Evolutionary conservation across 148 eudicot genomes (phyloP).

Genomic region (Cornus kousa): DNA sequence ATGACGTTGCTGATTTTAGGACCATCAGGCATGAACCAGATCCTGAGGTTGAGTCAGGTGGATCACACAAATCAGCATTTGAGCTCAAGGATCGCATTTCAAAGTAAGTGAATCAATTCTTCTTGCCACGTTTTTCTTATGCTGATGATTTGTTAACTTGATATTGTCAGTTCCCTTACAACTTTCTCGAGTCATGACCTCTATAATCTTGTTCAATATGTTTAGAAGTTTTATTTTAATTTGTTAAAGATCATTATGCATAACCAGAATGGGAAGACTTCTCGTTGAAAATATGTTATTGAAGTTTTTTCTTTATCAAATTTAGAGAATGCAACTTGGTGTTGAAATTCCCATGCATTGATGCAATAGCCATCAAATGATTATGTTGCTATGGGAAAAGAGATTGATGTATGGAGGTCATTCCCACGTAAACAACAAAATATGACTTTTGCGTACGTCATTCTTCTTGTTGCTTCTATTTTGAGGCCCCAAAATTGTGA

Average conservation of each 20-base stretch:
- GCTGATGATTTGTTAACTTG: not conserved
- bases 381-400: not conserved
- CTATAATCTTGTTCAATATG: not conserved
- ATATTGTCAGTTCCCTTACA: not conserved
- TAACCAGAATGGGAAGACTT: not conserved
- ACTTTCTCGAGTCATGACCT: not conserved
- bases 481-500: not conserved
- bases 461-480: not conserved
- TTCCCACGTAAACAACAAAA: not conserved
- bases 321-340: too few relatives aligned
- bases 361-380: not conserved
- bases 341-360: too few relatives aligned
- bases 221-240: not conserved
- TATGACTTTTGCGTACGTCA: not conserved
- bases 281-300: too few relatives aligned
- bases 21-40: conserved; percentile 31
- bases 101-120: conserved; percentile 44
- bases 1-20: conserved; percentile 33
- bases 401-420: not conserved
- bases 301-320: too few relatives aligned
- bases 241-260: not conserved
- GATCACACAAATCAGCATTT: conserved; percentile 27
- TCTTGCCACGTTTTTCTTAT: not conserved
- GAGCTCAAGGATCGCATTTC: conserved; percentile 63
- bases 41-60: conserved; percentile 30